Percentiles rank a stretch among this genome's conserved stretches.
These are phyloP conservation scores for Phytophthora gonapodyides DNA, from an alignment of 352 stramenopile species.

Conservation along the genomic window DNA sequence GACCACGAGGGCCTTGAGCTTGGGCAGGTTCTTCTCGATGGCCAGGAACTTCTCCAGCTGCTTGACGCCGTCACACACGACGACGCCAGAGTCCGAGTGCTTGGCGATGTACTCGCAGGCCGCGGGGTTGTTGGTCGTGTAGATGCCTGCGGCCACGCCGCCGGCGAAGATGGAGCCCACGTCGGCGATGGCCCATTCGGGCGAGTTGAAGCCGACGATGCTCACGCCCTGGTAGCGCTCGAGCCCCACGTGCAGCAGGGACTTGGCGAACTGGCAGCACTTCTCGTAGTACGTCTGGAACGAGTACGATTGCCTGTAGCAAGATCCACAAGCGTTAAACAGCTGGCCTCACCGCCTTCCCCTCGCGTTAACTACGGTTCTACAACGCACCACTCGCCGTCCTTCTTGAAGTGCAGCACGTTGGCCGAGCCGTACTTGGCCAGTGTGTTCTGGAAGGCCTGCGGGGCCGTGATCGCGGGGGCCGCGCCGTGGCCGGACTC, in stretches of 20 bases:
- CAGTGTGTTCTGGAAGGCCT: slow-evolving; percentile 70
- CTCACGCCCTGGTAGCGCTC: slow-evolving; percentile 79
- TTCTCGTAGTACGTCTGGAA: slow-evolving; percentile 85
- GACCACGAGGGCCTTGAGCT: slow-evolving; percentile 94
- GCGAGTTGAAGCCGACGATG: slow-evolving; percentile 93
- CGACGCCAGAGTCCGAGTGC: slow-evolving; percentile 92
- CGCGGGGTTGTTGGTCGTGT: slow-evolving; percentile 94
- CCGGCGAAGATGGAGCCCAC: slow-evolving; percentile 93
- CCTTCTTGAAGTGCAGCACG: slow-evolving; percentile 68
- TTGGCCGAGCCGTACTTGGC: slow-evolving; percentile 56
- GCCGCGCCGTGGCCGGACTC: slow-evolving; percentile 52
- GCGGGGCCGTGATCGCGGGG: slow-evolving; percentile 51
- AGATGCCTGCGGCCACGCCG: slow-evolving; percentile 94
- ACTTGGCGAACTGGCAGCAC: slow-evolving; percentile 80
- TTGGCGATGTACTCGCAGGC: slow-evolving; percentile 94
- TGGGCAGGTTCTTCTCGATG: slow-evolving; percentile 84
- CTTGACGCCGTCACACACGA: slow-evolving; percentile 92
- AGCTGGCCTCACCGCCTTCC: not conserved
- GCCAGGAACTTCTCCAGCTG: slow-evolving; percentile 95
- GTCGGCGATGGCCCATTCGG: slow-evolving; percentile 94
- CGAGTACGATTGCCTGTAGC: slow-evolving; percentile 55
- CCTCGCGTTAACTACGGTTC: not conserved
- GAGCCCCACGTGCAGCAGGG: slow-evolving; percentile 70
- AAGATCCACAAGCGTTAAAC: slow-evolving; percentile 8
- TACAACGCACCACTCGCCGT: slow-evolving; percentile 68